phyloP scores from a whole-genome alignment of 2,329 filamentous ascomycete species.

The Fusarium marasasianum region DNA sequence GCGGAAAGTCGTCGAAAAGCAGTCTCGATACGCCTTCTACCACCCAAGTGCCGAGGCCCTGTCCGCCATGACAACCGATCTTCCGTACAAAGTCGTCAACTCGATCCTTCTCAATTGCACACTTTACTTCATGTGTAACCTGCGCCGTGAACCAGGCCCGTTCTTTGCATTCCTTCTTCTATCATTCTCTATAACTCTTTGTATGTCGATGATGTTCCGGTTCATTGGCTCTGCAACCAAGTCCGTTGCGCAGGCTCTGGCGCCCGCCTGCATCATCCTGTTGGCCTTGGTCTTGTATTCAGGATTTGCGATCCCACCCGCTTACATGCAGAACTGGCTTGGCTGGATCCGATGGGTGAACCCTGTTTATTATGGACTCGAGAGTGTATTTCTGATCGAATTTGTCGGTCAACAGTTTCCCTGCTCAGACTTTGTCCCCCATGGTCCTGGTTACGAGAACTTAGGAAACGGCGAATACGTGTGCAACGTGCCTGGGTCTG shows the following conservation, averaged over 20 bases:
- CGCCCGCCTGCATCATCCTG: conserved; percentile 34
- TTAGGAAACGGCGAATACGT: conserved; percentile 6
- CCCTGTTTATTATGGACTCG: conserved; percentile 70
- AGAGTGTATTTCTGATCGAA: conserved; percentile 71
- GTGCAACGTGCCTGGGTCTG: background rate
- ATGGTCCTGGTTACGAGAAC: background rate
- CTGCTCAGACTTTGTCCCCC: conserved; percentile 54
- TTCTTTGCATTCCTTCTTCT: conserved; percentile 60
- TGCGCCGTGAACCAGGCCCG: conserved; percentile 64
- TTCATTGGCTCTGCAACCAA: conserved; percentile 38
- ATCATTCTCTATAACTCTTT: conserved; percentile 62
- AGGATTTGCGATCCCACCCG: conserved; percentile 54
- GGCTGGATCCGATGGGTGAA: conserved; percentile 74
- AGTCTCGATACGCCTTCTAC: conserved; percentile 46
- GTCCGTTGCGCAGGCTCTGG: conserved; percentile 36
- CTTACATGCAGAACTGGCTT: conserved; percentile 59
- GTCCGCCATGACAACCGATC: conserved; percentile 22
- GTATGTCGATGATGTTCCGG: conserved; percentile 71
- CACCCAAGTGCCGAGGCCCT: conserved; percentile 42
- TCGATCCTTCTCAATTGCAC: conserved; percentile 51
- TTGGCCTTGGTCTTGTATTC: conserved; percentile 57
- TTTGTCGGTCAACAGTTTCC: conserved; percentile 58
- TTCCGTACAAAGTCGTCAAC: conserved; percentile 34
- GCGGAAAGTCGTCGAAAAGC: conserved; percentile 46
- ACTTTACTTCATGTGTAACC: conserved; percentile 73